Evolutionary conservation across 2,329 filamentous ascomycete species (phyloP).

Genomic region (Myrmaecium sp.): DNA sequence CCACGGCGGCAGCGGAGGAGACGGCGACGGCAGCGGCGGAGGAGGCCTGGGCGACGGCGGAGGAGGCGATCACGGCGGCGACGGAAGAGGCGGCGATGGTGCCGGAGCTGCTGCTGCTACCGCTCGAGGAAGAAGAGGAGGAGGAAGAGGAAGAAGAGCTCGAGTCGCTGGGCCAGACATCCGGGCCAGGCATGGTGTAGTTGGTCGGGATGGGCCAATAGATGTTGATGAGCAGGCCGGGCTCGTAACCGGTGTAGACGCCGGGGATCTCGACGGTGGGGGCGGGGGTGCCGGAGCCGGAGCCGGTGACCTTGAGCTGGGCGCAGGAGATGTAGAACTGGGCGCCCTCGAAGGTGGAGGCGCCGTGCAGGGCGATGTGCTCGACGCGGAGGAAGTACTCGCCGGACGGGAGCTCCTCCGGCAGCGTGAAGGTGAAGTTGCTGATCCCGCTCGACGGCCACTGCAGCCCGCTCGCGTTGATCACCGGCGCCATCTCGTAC

Average conservation of each 20-base stretch:
- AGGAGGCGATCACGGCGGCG: neutral
- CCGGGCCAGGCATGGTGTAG: constrained; percentile 16
- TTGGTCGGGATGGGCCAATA: constrained; percentile 17
- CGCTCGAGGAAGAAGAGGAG: neutral
- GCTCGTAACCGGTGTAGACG: constrained; percentile 29
- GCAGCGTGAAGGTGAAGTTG: constrained; percentile 20
- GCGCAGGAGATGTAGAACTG: constrained; percentile 20
- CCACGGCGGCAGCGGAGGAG: constrained; percentile 3
- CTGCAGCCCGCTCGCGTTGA: constrained; percentile 19
- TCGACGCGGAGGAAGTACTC: constrained; percentile 20
- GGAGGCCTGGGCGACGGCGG: constrained; percentile 1
- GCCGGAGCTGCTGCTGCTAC: neutral
- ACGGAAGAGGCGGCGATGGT: neutral
- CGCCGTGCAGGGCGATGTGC: constrained; percentile 15
- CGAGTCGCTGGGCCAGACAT: constrained; percentile 8
- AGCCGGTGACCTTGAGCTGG: constrained; percentile 31
- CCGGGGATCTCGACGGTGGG: constrained; percentile 32
- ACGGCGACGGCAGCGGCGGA: neutral
- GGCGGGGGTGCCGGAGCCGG: constrained; percentile 22
- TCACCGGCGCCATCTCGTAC: constrained; percentile 11
- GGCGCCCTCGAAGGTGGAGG: constrained; percentile 9
- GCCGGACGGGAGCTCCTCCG: constrained; percentile 23
- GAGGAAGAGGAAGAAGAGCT: neutral
- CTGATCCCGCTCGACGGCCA: constrained; percentile 21
- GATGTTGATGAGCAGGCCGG: constrained; percentile 32